These are phyloP conservation scores for Oidiodendron maius DNA, from an alignment of 495 filamentous ascomycete species.

Conservation along the genomic window DNA sequence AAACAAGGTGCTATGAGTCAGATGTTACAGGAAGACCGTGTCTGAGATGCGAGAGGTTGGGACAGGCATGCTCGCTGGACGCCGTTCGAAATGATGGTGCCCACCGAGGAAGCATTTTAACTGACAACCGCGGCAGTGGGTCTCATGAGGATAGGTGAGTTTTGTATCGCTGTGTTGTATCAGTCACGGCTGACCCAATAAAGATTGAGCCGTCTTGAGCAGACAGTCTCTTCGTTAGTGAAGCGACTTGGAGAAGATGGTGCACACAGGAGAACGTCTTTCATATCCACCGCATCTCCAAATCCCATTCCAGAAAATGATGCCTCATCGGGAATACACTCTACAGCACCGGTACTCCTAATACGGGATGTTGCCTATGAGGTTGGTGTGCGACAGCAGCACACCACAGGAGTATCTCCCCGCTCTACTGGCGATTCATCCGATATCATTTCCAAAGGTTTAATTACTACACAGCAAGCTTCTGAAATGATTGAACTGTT, in stretches of 20 bases:
- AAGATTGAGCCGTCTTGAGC: slow-evolving; percentile 33
- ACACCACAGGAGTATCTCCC: too few species aligned
- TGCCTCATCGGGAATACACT: not conserved
- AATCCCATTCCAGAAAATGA: not conserved
- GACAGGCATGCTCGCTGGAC: slow-evolving; percentile 28
- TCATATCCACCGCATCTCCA: not conserved
- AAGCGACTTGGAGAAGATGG: slow-evolving; percentile 25
- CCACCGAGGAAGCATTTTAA: not conserved
- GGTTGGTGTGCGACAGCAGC: slow-evolving; percentile 16
- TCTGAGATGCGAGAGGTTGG: slow-evolving; percentile 34
- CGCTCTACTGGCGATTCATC: too few species aligned
- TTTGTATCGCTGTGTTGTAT: not conserved
- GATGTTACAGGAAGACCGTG: slow-evolving; percentile 25
- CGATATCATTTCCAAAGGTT: slow-evolving; percentile 4
- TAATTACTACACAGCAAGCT: slow-evolving; percentile 1
- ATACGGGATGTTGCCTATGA: slow-evolving; percentile 33
- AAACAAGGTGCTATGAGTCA: slow-evolving; percentile 40
- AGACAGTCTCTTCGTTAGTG: slow-evolving; percentile 27
- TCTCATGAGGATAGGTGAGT: not conserved
- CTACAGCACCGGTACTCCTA: slow-evolving; percentile 30
- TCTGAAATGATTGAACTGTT: slow-evolving; percentile 4
- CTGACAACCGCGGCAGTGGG: not conserved
- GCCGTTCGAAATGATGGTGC: not conserved
- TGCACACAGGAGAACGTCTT: not conserved
- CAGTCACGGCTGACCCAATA: not conserved